Evolutionary conservation across 345 rosid species (phyloP), one percentile per base, ranked within the genome.

Genomic region (Firmiana major): DNA sequence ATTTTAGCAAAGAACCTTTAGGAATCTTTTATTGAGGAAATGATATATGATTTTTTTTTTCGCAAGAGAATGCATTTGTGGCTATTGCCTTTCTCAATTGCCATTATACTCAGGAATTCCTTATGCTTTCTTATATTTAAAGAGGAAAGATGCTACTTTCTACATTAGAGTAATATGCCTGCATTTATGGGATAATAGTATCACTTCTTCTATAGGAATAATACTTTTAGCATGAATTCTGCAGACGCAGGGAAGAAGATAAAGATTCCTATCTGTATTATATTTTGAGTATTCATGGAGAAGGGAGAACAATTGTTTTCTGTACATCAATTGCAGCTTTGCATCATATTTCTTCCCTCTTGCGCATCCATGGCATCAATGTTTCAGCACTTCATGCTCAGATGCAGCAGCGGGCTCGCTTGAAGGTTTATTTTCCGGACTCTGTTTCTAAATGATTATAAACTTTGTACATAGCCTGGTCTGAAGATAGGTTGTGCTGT

Each of bases 361-460:
- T 93, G 83, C 87, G 88, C 69, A 87, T 91, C 86, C 98, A 93
- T 82, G 91, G 94, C 84, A 38, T 91, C 64, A 80, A 87, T 76
- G 88, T 91, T 63, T 87, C 90, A 89, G 87, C 94, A 58, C 88
- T 93, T 75, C 91, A 86, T 82, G 89, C 97, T 75, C 97, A 93
- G 85, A 96, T 93, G 98, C 97, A 96, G 86, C 98, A 96, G 81
- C 87, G 90, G 84, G 97, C 97, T 88, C 97, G 95, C 42, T 84
- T 89, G 83, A 96, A 96, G 97, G 98, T 93, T 79, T 78, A 34
- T 60, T 68, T 60, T 73, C 15, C 38, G 12, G n/a, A 15, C 13
- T 58, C 3, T 13, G 36, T 46, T 62, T 63, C 28, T n/a, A 42
- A 31, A 36, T 28, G 17, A 6, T 17, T 42, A 48, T 2, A 8